Evolutionary conservation across 768 basidiomycete species (phyloP), one percentile per base, ranked within the genome.

Genomic region (Chalciporus chontae): DNA sequence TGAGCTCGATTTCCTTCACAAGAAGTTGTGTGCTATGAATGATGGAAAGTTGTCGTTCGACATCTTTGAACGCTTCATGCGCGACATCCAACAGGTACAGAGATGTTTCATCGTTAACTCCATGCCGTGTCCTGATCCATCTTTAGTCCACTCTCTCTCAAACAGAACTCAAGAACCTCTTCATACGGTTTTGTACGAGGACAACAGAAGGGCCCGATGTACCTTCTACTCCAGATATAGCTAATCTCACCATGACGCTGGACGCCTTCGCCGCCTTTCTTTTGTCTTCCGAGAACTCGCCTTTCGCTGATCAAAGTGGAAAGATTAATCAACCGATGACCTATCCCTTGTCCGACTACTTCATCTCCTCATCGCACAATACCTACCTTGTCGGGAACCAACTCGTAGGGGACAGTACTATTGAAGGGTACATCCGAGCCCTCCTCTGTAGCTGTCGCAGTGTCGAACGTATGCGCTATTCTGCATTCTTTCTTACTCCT

Each of bases 381-480:
- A 94, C 91, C 0, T 94, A 94, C 61, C 81, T 94, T 8, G 81
- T 90, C 15, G 92, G 92, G 0, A 78, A 89, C 61, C 92, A 94
- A 60, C 77, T 92, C 4, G 77, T 94, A 37, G 95, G 95, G 5
- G 82, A 85, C 26, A 92, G 89, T 53, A 94, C 94, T 0, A 81
- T 91, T 23, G 94, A 96, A 61, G 83, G 95, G 0, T 98, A 98
- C 64, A 93, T 97, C 48, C 77, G 95, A 0, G 94, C 94, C 1
- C 71, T 97, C 36, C 73, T 96, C 37, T 89, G 88, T 43, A 82
- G 90, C 31, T 95, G 94, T 64, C 80, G 94, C n/a, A 92, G 89
- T 48, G 94, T 98, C 24, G 94, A 98, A 68, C 67, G 94, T 94
- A 58, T 56, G 87, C 77, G 10, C n/a, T 26, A 44, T 29, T 5